phyloP scores from a whole-genome alignment of 2,329 filamentous ascomycete species.

The Tolypocladium album region DNA sequence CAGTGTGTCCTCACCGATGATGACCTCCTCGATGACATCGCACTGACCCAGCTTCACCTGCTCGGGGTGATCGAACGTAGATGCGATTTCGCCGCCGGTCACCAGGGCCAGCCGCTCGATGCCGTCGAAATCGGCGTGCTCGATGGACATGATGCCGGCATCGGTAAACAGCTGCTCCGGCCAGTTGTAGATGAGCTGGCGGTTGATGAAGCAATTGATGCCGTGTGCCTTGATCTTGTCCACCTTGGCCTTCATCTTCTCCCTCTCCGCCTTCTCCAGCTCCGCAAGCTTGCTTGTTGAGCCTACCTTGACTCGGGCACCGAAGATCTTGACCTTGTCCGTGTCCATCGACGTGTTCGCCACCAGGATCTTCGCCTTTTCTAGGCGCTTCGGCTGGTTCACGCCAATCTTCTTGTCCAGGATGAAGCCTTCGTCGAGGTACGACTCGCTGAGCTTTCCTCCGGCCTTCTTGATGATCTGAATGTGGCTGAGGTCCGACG shows the following conservation, averaged over 20 bases:
- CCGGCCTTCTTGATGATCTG: slow-evolving; percentile 99
- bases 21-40: slow-evolving; percentile 93
- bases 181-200: slow-evolving; percentile 99
- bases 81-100: slow-evolving; percentile 93
- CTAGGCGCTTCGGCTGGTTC: slow-evolving; percentile 92
- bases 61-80: slow-evolving; percentile 95
- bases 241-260: slow-evolving; percentile 99
- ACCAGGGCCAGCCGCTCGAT: slow-evolving; percentile 92
- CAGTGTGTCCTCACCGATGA: slow-evolving; percentile 94
- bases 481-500: slow-evolving; percentile 91
- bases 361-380: slow-evolving; percentile 96
- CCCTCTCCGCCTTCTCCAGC: slow-evolving; percentile 92
- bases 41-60: slow-evolving; percentile 93
- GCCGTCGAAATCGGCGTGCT: slow-evolving; percentile 97
- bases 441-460: slow-evolving; percentile 94
- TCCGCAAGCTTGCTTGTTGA: slow-evolving; percentile 97
- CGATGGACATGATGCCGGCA: slow-evolving; percentile 94
- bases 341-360: slow-evolving; percentile 99
- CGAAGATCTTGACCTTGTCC: slow-evolving; percentile 99
- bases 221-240: slow-evolving; percentile 98
- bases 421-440: slow-evolving; percentile 96
- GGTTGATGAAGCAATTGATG: slow-evolving; percentile 99
- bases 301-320: slow-evolving; percentile 90
- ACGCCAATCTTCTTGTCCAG: slow-evolving; percentile 98
- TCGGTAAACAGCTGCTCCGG: slow-evolving; percentile 97